Evolutionary conservation across 1,284 basidiomycete genomes (phyloP).

Genomic region (Peniophora sp.): DNA sequence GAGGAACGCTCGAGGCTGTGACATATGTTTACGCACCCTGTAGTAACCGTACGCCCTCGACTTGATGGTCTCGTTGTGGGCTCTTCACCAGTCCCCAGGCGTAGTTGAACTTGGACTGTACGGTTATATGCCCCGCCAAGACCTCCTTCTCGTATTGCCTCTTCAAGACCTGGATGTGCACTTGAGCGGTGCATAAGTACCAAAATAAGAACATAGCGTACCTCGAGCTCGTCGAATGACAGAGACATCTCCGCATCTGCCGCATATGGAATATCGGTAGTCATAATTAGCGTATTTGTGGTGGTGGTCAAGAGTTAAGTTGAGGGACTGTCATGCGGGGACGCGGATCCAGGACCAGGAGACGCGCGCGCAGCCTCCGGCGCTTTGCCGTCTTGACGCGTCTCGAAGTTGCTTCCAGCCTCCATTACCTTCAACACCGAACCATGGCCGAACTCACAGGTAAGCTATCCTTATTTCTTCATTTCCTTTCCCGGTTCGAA

Average conservation of each 20-base stretch:
- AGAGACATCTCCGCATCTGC: slow-evolving; percentile 90
- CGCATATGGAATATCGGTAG: slow-evolving; percentile 90
- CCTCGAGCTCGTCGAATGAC: slow-evolving; percentile 85
- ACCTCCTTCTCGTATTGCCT: slow-evolving; percentile 87
- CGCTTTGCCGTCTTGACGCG: slow-evolving; percentile 8
- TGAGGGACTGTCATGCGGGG: background rate
- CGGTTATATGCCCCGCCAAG: slow-evolving; percentile 78
- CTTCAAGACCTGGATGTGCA: slow-evolving; percentile 58
- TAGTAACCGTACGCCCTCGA: slow-evolving; percentile 84
- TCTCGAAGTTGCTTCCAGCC: background rate
- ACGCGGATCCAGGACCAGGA: too few relatives aligned
- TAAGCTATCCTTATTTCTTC: background rate
- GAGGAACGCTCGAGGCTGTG: background rate
- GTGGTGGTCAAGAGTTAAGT: background rate
- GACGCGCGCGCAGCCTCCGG: background rate
- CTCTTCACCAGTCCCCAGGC: slow-evolving; percentile 96
- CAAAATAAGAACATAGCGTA: slow-evolving; percentile 21
- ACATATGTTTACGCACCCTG: slow-evolving; percentile 53
- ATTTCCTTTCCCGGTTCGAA: background rate
- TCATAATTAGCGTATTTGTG: slow-evolving; percentile 30
- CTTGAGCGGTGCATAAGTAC: background rate
- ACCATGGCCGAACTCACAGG: slow-evolving; percentile 7
- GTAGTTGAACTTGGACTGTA: slow-evolving; percentile 98
- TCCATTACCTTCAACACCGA: background rate
- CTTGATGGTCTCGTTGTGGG: slow-evolving; percentile 74